Evolutionary conservation across 129 eudicot species (phyloP).

Genomic region (Artemisia argyi): DNA sequence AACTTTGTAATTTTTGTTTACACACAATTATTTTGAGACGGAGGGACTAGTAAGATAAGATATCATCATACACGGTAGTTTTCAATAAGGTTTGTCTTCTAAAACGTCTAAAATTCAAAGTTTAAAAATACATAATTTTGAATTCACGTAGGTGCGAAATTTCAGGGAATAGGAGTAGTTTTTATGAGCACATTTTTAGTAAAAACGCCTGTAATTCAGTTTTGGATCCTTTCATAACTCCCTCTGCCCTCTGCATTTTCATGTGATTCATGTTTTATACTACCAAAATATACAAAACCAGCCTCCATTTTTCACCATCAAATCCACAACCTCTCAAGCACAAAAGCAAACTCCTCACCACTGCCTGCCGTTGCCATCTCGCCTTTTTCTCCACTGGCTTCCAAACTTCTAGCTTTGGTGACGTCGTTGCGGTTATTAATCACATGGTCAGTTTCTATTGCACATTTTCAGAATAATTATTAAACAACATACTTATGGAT

Average conservation of each 20-base stretch:
- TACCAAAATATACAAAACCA: neutral
- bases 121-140: neutral
- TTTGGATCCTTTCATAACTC: neutral
- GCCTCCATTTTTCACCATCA: too few relatives aligned
- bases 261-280: too few relatives aligned
- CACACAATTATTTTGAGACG: too few relatives aligned
- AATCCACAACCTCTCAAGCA: too few relatives aligned
- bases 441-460: slow-evolving; percentile 17
- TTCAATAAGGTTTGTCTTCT: too few relatives aligned
- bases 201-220: neutral
- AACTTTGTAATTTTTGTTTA: too few relatives aligned
- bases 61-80: too few relatives aligned
- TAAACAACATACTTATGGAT: neutral
- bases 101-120: neutral
- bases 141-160: neutral
- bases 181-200: neutral
- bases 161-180: neutral
- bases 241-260: neutral
- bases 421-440: neutral
- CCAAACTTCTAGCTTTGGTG: neutral
- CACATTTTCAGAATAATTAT: too few relatives aligned
- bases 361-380: neutral
- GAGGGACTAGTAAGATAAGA: too few relatives aligned
- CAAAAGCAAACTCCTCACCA: slow-evolving; percentile 6
- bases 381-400: neutral